A percentile compares a stretch with the other conserved stretches of the same genome.
Conservation (phyloP, 2,329 filamentous ascomycete species). For the Pseudopyricularia javanii region DNA sequence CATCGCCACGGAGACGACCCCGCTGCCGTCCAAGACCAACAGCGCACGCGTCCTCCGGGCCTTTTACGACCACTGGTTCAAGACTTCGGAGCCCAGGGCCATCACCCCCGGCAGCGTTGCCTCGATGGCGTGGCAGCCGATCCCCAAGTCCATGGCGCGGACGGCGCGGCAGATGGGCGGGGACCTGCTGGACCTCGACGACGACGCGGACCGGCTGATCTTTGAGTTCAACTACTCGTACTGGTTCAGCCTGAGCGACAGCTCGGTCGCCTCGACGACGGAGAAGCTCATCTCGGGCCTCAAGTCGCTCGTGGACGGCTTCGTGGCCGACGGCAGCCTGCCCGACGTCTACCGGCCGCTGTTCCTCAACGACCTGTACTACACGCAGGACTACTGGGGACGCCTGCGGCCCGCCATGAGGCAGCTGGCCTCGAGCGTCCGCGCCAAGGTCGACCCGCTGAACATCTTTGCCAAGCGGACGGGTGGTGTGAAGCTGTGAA, state of each 20-base stretch:
- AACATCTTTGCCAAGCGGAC: slow-evolving; percentile 25
- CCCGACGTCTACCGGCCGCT: slow-evolving; percentile 23
- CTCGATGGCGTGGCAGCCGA: slow-evolving; percentile 20
- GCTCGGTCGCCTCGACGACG: background rate
- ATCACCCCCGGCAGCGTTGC: slow-evolving; percentile 7
- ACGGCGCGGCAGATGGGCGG: slow-evolving; percentile 21
- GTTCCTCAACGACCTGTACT: slow-evolving; percentile 30
- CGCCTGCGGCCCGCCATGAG: slow-evolving; percentile 21
- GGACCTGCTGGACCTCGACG: slow-evolving; percentile 25
- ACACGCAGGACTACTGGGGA: slow-evolving; percentile 27
- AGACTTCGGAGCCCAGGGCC: slow-evolving; percentile 16
- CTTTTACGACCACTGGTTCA: slow-evolving; percentile 24
- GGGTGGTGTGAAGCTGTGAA: slow-evolving; percentile 25
- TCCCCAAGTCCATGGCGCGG: slow-evolving; percentile 21
- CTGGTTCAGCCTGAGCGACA: background rate
- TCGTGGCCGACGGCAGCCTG: background rate
- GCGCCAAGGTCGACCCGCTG: slow-evolving; percentile 21
- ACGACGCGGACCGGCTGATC: slow-evolving; percentile 2
- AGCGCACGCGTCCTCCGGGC: slow-evolving; percentile 10
- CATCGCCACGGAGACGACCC: slow-evolving; percentile 8
- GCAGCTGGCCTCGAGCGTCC: slow-evolving; percentile 20
- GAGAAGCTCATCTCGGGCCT: background rate
- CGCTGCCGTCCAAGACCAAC: slow-evolving; percentile 3
- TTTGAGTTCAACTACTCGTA: slow-evolving; percentile 4
- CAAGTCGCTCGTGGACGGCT: background rate